Evolutionary conservation across 1,139 yeast genomes (phyloP).

Genomic region (Suhomyces terraborum): DNA sequence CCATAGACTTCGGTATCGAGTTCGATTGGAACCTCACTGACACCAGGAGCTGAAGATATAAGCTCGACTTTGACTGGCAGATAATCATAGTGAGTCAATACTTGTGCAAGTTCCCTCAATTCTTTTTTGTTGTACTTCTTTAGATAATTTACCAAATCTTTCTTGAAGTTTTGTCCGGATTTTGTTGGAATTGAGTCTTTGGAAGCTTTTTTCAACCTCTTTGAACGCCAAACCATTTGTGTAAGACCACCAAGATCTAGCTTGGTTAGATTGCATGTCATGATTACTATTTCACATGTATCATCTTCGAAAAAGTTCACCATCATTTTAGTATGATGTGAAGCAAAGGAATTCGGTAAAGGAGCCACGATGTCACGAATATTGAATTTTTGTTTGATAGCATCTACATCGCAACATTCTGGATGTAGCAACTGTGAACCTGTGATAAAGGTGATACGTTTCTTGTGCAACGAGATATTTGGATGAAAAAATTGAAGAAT

Average conservation of each 20-base stretch:
- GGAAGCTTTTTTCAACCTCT: constrained; percentile 31
- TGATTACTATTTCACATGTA: constrained; percentile 43
- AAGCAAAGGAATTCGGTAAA: constrained; percentile 40
- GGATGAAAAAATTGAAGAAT: constrained; percentile 38
- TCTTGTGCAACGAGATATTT: constrained; percentile 20
- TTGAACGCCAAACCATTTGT: constrained; percentile 68
- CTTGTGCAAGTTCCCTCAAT: constrained; percentile 30
- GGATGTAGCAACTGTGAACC: constrained; percentile 29
- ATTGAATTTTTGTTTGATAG: constrained; percentile 25
- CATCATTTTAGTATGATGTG: constrained; percentile 72
- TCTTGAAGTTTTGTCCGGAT: constrained; percentile 27
- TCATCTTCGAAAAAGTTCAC: constrained; percentile 51
- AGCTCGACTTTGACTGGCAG: constrained; percentile 51
- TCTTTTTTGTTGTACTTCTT: constrained; percentile 36
- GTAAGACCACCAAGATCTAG: constrained; percentile 59
- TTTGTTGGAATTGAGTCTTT: not conserved
- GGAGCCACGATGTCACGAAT: constrained; percentile 34
- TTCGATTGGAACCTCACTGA: constrained; percentile 21
- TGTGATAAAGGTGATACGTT: constrained; percentile 35
- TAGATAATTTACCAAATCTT: constrained; percentile 47
- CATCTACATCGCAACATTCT: constrained; percentile 14
- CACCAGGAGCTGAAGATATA: constrained; percentile 59
- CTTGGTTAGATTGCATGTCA: constrained; percentile 60
- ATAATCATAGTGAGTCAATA: constrained; percentile 44
- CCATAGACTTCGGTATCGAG: constrained; percentile 42